Base-by-base conservation (phyloP, 2,329 filamentous ascomycete genomes). In the Iodosphaeria phyllophila region DNA sequence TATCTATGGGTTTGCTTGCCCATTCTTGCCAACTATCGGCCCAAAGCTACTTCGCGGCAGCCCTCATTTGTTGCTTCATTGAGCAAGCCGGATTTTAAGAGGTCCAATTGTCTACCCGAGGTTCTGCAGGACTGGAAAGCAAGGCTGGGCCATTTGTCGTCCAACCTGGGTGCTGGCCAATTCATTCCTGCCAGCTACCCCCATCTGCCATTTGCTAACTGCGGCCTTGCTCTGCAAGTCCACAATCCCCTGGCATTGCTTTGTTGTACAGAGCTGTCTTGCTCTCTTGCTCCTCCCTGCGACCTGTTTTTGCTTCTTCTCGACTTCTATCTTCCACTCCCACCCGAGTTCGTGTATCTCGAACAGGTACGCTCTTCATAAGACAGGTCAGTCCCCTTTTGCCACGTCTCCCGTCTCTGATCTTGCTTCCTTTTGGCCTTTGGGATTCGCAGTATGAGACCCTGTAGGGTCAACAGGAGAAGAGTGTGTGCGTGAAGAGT, bases 381-480 rank as follows among this genome's bases (percentile, higher is more conserved):
- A 42, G 39, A 37, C 42, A 45, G 40, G 42, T 46, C 35, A 41
- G 43, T 46, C 36, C 23, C 18, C 23, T 20, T 33, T 25, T 26
- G 18, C 22, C 21, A 28, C 28, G 11, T 29, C 21, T 40, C 32
- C 37, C 28, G 29, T 28, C 25, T 28, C 30, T 30, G 30, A 32
- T 35, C 32, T 34, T 31, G 32, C 25, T 27, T 32, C 31, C 28
- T 27, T 30, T 23, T 24, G 25, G 18, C 18, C 16, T 25, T 17
- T 22, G 17, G 28, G 20, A 29, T 18, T 26, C 29, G 29, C 31
- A 35, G 33, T 31, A 47, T 47, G 47, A 37, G 45, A 47, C 47
- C 46, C 47, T 38, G 19, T 33, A 31, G 47, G 46, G 45, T 47
- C 45, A 33, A 34, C 33, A 30, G 37, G 36, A 36, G 38, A 39